Evolutionary conservation across 2,329 filamentous ascomycete genomes (phyloP), one percentile per base, ranked within the genome.

Genomic region (Sclerotiophoma versabilis): DNA sequence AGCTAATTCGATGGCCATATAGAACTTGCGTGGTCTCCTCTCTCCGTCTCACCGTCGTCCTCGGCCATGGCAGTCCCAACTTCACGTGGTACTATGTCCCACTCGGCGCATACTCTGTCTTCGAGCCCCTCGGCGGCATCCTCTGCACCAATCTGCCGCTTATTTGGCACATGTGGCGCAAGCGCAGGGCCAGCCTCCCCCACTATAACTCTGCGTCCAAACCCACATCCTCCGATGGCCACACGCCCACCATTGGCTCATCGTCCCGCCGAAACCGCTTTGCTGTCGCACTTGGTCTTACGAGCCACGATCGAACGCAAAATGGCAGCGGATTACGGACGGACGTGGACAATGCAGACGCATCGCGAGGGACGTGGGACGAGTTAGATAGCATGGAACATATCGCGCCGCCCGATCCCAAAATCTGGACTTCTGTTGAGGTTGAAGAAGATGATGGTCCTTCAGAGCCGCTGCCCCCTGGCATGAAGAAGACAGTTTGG

Each of bases 81-180:
- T 72, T 72, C 46, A 73, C 70, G 2, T 73, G 70, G 70, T 70
- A 61, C 41, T 69, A 69, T 49, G 70, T 72, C 10, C 69, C 69
- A 0, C 67, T 72, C n/a, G 69, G 69, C 44, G 66, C 69, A 36
- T 74, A 70, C 58, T 71, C 67, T 19, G 67, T 65, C 41, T 71
- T 71, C 54, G 70, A 72, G 49, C 71, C 70, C 8, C 64, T 74
- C 26, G 71, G 71, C 20, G 68, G 69, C 32, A 70, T 74, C 29
- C 61, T 74, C 29, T 70, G 68, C 57, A 72, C 66, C 23, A 72
- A 74, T 49, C 55, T 74, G 1, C 70, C 70, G 8, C 70, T 73
- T 8, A 66, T 73, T 14, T 73, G 67, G 65, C 70, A 73, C 54
- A 72, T 73, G 68, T 59, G 62, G 48, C 66, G 70, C 19, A 73